These are phyloP conservation scores for Dothistroma pini DNA, from an alignment of 2,329 filamentous ascomycete genomes.

Conservation along the genomic window DNA sequence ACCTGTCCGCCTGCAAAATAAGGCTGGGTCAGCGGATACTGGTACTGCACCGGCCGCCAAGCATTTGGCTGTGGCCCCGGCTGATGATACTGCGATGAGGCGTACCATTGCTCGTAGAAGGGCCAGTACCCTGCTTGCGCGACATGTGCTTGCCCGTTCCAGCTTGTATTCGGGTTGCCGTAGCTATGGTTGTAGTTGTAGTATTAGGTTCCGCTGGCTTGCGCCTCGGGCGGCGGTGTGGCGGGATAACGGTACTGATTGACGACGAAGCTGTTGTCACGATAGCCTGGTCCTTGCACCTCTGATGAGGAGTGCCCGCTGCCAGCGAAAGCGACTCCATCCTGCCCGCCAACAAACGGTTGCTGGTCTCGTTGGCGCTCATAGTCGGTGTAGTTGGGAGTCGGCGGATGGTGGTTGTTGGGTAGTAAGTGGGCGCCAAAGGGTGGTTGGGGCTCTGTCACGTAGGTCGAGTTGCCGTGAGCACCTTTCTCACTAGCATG, in stretches of 20 bases:
- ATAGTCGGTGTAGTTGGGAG: not conserved
- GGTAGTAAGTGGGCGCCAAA: not conserved
- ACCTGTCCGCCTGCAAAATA: not conserved
- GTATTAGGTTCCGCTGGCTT: not conserved
- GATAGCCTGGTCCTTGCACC: not conserved
- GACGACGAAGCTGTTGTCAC: not conserved
- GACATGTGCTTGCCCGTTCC: not conserved
- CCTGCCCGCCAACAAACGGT: not conserved
- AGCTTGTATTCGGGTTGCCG: not conserved
- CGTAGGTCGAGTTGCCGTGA: not conserved
- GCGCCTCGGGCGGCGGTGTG: constrained; percentile 2
- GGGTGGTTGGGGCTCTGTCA: not conserved
- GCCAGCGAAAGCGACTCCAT: not conserved
- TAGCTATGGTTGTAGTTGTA: not conserved
- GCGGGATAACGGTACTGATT: not conserved
- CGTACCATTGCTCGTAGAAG: constrained; percentile 1
- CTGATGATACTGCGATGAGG: not conserved
- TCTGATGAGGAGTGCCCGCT: not conserved
- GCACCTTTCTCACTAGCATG: not conserved
- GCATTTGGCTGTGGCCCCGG: not conserved
- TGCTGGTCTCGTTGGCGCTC: not conserved
- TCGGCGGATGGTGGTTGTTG: not conserved
- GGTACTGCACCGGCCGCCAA: not conserved
- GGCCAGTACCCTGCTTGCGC: not conserved
- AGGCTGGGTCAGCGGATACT: constrained; percentile 4